Conservation (phyloP, 805 yeast species). For the Metschnikowia kofuensis region DNA sequence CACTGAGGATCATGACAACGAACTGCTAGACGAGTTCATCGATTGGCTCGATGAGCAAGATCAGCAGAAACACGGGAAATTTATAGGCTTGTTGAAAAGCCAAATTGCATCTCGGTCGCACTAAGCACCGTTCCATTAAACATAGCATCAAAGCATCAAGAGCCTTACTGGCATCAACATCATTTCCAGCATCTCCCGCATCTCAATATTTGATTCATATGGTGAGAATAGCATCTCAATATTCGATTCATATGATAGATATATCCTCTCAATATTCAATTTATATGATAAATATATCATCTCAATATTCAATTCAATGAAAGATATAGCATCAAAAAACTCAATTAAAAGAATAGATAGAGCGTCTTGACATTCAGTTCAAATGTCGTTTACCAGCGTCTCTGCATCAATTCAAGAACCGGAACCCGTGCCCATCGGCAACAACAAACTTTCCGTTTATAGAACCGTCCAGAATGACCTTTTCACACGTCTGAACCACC, state of each 20-base stretch:
- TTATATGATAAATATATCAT: too few relatives aligned
- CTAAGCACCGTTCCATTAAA: background rate
- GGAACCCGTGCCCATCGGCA: constrained; percentile 17
- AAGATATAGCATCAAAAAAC: too few relatives aligned
- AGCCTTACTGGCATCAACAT: background rate
- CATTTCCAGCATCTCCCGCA: background rate
- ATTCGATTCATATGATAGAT: too few relatives aligned
- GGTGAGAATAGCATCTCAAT: too few relatives aligned
- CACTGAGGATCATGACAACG: constrained; percentile 3
- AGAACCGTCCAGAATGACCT: constrained; percentile 15
- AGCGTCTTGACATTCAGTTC: too few relatives aligned
- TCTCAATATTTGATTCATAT: background rate
- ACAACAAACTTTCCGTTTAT: constrained; percentile 33
- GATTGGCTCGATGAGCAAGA: constrained; percentile 14
- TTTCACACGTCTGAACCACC: constrained; percentile 24
- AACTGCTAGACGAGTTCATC: constrained; percentile 5
- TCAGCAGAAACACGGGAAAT: background rate
- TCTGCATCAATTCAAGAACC: constrained; percentile 1
- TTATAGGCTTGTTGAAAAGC: background rate
- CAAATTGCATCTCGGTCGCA: background rate
- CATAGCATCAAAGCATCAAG: too few relatives aligned
- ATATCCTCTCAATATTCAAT: background rate
- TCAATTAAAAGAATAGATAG: too few relatives aligned
- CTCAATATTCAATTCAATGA: too few relatives aligned
- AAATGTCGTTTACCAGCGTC: too few relatives aligned